phyloP scores from a whole-genome alignment of 768 basidiomycete species.

The Lactifluus echinatus region DNA sequence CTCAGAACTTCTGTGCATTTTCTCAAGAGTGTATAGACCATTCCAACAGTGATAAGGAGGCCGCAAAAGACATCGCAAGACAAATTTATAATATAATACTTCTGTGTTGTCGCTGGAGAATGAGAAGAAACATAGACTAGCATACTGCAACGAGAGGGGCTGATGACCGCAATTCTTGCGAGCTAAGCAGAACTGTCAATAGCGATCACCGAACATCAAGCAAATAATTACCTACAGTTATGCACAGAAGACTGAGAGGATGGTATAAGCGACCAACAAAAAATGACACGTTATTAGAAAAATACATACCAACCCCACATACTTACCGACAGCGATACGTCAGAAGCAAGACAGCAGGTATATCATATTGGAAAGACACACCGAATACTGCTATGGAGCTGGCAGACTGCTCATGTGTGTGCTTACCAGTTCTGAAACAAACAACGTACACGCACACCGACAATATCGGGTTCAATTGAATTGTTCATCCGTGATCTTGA shows the following conservation, averaged over 20 bases:
- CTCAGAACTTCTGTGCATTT: not conserved
- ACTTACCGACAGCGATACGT: not conserved
- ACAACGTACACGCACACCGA: not conserved
- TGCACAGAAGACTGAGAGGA: not conserved
- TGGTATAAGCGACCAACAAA: not conserved
- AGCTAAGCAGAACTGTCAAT: not conserved
- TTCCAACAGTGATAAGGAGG: not conserved
- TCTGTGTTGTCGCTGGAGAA: not conserved
- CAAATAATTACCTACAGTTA: not conserved
- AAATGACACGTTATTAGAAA: not conserved
- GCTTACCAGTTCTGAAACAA: not conserved
- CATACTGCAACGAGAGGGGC: not conserved
- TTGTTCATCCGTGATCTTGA: too few relatives aligned
- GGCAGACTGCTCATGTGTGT: not conserved
- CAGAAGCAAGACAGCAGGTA: not conserved
- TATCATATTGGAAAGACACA: not conserved
- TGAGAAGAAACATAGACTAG: not conserved
- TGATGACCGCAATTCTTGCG: not conserved
- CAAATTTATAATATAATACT: not conserved
- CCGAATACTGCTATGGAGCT: not conserved
- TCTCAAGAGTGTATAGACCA: not conserved
- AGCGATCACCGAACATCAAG: not conserved
- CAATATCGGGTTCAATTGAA: too few relatives aligned
- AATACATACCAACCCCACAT: not conserved
- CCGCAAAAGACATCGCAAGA: not conserved